Conservation (phyloP, 768 basidiomycete genomes). For the Kwoniella botswanensis region DNA sequence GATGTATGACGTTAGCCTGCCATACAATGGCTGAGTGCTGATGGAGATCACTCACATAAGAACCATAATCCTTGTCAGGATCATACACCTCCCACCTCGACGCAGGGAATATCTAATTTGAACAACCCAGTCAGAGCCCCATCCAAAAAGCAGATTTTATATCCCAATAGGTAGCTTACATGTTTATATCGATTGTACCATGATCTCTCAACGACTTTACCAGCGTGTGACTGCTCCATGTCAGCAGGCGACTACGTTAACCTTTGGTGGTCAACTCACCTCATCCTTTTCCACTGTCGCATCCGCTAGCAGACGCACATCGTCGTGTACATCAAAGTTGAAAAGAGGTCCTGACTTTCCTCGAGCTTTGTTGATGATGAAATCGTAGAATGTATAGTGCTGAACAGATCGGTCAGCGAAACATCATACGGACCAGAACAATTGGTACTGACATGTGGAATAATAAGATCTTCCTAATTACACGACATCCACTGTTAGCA, state of each 20-base stretch:
- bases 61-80: conserved; percentile 90
- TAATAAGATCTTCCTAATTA: conserved; percentile 88
- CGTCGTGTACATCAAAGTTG: conserved; percentile 99
- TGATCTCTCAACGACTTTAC: conserved; percentile 94
- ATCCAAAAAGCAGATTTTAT: background rate
- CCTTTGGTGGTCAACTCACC: conserved; percentile 60
- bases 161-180: conserved; percentile 30
- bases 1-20: no score
- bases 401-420: conserved; percentile 55
- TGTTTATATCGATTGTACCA: conserved; percentile 95
- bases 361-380: conserved; percentile 96
- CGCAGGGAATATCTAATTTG: conserved; percentile 82
- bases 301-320: conserved; percentile 90
- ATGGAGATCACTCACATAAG: conserved; percentile 62
- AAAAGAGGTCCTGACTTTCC: conserved; percentile 98
- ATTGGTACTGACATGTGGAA: conserved; percentile 76
- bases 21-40: no score
- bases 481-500: background rate
- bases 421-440: background rate
- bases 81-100: conserved; percentile 98
- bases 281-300: conserved; percentile 98
- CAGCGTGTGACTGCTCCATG: conserved; percentile 71
- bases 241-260: background rate
- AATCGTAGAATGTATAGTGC: conserved; percentile 98
- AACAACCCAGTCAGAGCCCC: no score